Percentiles rank a stretch among this genome's conserved stretches.
Conservation (phyloP, 2,329 filamentous ascomycete genomes). For the Cladosporium sp. region DNA sequence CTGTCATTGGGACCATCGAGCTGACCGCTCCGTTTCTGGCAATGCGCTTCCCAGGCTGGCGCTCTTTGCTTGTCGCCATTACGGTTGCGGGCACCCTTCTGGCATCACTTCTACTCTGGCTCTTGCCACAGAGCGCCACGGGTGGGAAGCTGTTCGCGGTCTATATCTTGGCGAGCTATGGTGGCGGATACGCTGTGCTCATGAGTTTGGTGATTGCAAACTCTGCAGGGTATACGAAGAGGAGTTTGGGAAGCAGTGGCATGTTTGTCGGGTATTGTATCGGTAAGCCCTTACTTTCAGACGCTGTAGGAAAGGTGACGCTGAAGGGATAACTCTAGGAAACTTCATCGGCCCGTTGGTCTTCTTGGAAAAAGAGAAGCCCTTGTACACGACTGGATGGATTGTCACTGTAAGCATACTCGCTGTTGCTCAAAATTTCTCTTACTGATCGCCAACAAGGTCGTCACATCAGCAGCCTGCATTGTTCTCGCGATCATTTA, state of each 20-base stretch:
- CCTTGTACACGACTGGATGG: constrained; percentile 38
- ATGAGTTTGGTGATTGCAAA: constrained; percentile 49
- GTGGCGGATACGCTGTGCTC: constrained; percentile 46
- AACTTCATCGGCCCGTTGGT: constrained; percentile 45
- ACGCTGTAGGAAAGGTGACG: neutral
- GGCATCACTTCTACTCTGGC: constrained; percentile 41
- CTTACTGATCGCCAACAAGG: neutral
- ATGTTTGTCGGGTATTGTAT: constrained; percentile 51
- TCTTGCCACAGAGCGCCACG: constrained; percentile 37
- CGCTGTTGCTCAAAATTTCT: no score
- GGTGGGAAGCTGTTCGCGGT: constrained; percentile 47
- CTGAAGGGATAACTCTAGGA: constrained; percentile 19
- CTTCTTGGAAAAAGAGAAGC: constrained; percentile 39
- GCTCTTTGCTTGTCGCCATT: constrained; percentile 37
- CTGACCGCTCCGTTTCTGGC: constrained; percentile 39
- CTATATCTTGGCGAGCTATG: constrained; percentile 45
- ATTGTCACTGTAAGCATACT: constrained; percentile 32
- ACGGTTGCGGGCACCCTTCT: constrained; percentile 41
- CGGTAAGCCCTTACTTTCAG: constrained; percentile 26
- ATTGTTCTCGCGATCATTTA: constrained; percentile 40
- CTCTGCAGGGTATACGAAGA: constrained; percentile 50
- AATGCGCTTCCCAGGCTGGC: constrained; percentile 32
- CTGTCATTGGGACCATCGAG: constrained; percentile 35
- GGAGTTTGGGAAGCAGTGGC: constrained; percentile 44
- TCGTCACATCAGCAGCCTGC: constrained; percentile 29